Conservation (phyloP, 1,139 yeast genomes). For the Oligophagozyma castellii region DNA sequence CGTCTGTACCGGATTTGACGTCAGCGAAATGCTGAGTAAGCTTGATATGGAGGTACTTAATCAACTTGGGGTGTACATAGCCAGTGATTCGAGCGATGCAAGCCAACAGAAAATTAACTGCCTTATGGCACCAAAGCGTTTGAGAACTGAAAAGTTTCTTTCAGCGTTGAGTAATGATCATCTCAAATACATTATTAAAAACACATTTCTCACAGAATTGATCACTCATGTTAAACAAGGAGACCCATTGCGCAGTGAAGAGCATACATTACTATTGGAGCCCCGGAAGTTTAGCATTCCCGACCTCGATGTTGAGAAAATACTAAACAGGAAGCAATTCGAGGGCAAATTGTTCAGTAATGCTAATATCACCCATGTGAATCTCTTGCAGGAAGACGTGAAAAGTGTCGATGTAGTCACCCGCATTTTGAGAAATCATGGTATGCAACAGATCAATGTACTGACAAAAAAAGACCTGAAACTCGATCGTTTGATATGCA, state of each 20-base stretch:
- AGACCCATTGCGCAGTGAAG: slow-evolving; percentile 17
- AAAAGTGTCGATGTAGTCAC: slow-evolving; percentile 55
- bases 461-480: slow-evolving; percentile 14
- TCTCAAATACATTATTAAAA: slow-evolving; percentile 21
- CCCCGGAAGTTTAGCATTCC: slow-evolving; percentile 15
- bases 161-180: slow-evolving; percentile 24
- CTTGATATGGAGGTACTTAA: slow-evolving; percentile 27
- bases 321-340: slow-evolving; percentile 22
- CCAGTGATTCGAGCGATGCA: slow-evolving; percentile 22
- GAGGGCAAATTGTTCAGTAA: slow-evolving; percentile 23
- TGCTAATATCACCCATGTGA: slow-evolving; percentile 37
- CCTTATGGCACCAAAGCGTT: slow-evolving; percentile 61
- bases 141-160: slow-evolving; percentile 79
- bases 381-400: slow-evolving; percentile 47
- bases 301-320: slow-evolving; percentile 3
- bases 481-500: slow-evolving; percentile 14
- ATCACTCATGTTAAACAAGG: not conserved
- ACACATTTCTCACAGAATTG: slow-evolving; percentile 22
- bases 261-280: too few relatives aligned
- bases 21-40: slow-evolving; percentile 32
- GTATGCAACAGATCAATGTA: slow-evolving; percentile 32
- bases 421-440: slow-evolving; percentile 54
- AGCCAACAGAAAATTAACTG: slow-evolving; percentile 28
- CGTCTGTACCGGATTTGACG: slow-evolving; percentile 45
- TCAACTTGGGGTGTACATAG: slow-evolving; percentile 31